A percentile compares a stretch with the other conserved stretches of the same genome.
Evolutionary conservation across 352 stramenopile species (phyloP).

Genomic region (Phytopythium aichiense): DNA sequence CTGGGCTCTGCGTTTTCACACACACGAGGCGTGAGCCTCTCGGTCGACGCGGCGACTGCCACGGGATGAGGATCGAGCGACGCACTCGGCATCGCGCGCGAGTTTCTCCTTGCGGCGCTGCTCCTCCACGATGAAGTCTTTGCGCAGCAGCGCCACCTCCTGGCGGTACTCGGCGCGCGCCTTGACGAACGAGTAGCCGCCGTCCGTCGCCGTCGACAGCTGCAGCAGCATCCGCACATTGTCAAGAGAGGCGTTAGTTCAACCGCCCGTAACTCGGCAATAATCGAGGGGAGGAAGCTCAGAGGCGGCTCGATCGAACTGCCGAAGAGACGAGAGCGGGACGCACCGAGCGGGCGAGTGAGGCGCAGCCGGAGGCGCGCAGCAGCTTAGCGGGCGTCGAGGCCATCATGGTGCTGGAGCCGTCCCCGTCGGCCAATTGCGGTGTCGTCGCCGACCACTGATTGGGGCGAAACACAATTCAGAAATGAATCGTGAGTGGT

Average conservation of each 20-base stretch:
- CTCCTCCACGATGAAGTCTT: constrained; percentile 75
- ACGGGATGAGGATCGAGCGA: constrained; percentile 4
- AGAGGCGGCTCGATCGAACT: not conserved
- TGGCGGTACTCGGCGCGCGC: constrained; percentile 59
- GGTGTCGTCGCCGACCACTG: not conserved
- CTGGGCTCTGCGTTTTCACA: constrained; percentile 39
- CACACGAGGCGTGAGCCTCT: not conserved
- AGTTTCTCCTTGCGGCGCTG: constrained; percentile 69
- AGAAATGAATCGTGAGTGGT: not conserved
- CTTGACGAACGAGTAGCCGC: constrained; percentile 75
- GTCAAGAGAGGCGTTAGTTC: not conserved
- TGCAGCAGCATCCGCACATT: constrained; percentile 10
- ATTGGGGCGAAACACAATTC: constrained; percentile 1
- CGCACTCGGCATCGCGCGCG: constrained; percentile 80
- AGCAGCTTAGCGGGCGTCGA: constrained; percentile 22
- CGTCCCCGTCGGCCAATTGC: not conserved
- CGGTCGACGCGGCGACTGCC: not conserved
- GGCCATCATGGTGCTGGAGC: constrained; percentile 1
- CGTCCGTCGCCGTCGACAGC: constrained; percentile 38
- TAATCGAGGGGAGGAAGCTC: not conserved
- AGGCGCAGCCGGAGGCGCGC: constrained; percentile 16
- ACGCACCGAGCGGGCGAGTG: constrained; percentile 28
- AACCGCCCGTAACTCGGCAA: not conserved
- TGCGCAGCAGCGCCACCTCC: constrained; percentile 63
- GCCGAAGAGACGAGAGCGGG: not conserved